Percentiles rank a stretch among this genome's conserved stretches.
Evolutionary conservation across 352 stramenopile genomes (phyloP).

Genomic region (Pythium rhizo-oryzae): DNA sequence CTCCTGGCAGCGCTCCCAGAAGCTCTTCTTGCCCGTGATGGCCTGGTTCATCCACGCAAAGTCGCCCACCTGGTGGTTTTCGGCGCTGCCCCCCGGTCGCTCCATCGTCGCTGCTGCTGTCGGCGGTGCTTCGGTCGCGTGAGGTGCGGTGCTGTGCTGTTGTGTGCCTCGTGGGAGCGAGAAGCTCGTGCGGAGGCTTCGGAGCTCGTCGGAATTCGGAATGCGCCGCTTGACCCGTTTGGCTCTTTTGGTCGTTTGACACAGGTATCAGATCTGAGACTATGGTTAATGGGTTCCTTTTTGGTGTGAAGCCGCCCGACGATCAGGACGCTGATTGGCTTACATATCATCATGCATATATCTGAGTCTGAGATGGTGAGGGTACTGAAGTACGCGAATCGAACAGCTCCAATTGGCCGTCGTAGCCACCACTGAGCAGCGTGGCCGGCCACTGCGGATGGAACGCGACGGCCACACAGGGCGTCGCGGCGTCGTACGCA

Average conservation of each 20-base stretch:
- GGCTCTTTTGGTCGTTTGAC: not conserved
- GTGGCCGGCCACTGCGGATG: constrained; percentile 20
- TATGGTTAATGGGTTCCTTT: constrained; percentile 17
- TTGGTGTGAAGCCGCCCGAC: not conserved
- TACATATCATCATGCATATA: not conserved
- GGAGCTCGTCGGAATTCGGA: constrained; percentile 28
- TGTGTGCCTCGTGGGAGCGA: not conserved
- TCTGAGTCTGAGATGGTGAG: constrained; percentile 12
- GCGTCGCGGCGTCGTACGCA: constrained; percentile 5
- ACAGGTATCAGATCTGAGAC: constrained; percentile 17
- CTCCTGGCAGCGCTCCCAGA: constrained; percentile 67
- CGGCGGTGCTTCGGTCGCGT: not conserved
- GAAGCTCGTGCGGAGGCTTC: too few species aligned
- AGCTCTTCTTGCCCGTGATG: constrained; percentile 58
- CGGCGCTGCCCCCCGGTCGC: constrained; percentile 22
- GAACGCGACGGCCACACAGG: constrained; percentile 15
- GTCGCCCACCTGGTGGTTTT: constrained; percentile 44
- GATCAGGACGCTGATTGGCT: constrained; percentile 14
- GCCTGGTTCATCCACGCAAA: constrained; percentile 71
- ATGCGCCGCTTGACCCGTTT: constrained; percentile 19
- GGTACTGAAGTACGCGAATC: not conserved
- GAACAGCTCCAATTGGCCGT: constrained; percentile 15
- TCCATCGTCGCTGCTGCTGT: constrained; percentile 6
- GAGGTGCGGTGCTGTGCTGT: not conserved
- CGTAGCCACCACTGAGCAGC: constrained; percentile 6